Conservation (phyloP, 192 early-diverging fungal genomes). For the Gonapodya sp. region DNA sequence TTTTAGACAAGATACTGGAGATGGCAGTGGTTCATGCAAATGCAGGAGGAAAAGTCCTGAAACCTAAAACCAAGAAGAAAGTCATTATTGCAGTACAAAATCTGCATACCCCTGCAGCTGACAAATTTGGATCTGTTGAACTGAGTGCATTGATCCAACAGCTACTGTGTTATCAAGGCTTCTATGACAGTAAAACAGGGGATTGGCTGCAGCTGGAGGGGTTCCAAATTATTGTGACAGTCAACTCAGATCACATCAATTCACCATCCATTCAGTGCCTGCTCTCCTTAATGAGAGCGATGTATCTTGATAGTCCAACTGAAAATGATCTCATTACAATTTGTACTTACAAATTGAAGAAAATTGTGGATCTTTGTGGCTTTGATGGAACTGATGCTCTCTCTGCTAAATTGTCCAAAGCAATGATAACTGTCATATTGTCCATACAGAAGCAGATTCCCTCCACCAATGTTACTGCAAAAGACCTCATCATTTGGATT, state of each 20-base stretch:
- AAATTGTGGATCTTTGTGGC: background rate
- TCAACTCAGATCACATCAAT: background rate
- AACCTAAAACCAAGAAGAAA: constrained; percentile 68
- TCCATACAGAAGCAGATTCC: background rate
- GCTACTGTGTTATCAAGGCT: constrained; percentile 89
- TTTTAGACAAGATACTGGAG: constrained; percentile 91
- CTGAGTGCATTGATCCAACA: constrained; percentile 94
- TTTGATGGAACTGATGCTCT: background rate
- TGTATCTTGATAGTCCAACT: background rate
- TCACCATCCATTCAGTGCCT: background rate
- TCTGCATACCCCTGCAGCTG: constrained; percentile 90
- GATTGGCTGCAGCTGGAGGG: background rate
- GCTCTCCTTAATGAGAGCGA: background rate
- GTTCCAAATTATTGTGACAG: background rate
- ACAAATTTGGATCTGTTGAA: constrained; percentile 95
- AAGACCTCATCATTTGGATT: background rate
- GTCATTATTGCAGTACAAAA: constrained; percentile 99
- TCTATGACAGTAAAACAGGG: constrained; percentile 29
- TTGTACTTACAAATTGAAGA: background rate
- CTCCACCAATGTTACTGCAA: background rate
- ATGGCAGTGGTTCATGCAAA: constrained; percentile 96
- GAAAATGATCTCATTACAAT: background rate
- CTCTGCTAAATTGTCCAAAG: background rate
- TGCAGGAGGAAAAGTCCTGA: constrained; percentile 75
- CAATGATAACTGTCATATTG: background rate